Evolutionary conservation across 2,329 filamentous ascomycete species (phyloP), one percentile per base, ranked within the genome.

Genomic region (Stemphylium vesicarium): DNA sequence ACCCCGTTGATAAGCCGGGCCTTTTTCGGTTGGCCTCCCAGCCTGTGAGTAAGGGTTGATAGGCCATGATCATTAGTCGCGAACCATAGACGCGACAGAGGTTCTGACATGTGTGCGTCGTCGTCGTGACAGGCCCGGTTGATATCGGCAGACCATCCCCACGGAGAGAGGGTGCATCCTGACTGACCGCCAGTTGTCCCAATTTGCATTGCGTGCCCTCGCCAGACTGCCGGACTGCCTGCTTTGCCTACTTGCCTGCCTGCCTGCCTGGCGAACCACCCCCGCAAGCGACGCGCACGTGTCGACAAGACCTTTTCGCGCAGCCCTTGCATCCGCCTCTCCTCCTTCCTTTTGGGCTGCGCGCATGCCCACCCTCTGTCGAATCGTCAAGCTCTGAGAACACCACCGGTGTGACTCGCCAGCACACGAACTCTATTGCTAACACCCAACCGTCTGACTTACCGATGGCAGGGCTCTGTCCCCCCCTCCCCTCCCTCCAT

Each of bases 141-240:
- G 43, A 54, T 48, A 56, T 64, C 61, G 63, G 57, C 63, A 54
- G 59, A n/a, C 43, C 36, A 53, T 36, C 4, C 43, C 43, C 43
- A 48, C 37, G 43, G 37, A 32, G 40, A 32, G 15, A 13, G 35
- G 36, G 33, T 41, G 45, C 39, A 36, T 31, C 6, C 24, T 39
- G 51, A 35, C 51, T 39, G 51, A 35, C 51, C 45, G 51, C 46
- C 45, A 43, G 29, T 54, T 33, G 33, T 43, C 22, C 33, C 16
- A 31, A 24, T 22, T 35, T 31, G 3, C 11, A 15, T 18, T 20
- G 5, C 47, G 11, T 20, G 15, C 40, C 10, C 10, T 13, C 16
- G 38, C 39, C 47, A 50, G 47, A 33, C 37, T 16, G 38, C 32
- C 43, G 20, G 32, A 46, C 43, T 46, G 26, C 43, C 26, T 39